These are phyloP conservation scores for Vanilla planifolia DNA, from an alignment of 106 monocot species.

Conservation along the genomic window DNA sequence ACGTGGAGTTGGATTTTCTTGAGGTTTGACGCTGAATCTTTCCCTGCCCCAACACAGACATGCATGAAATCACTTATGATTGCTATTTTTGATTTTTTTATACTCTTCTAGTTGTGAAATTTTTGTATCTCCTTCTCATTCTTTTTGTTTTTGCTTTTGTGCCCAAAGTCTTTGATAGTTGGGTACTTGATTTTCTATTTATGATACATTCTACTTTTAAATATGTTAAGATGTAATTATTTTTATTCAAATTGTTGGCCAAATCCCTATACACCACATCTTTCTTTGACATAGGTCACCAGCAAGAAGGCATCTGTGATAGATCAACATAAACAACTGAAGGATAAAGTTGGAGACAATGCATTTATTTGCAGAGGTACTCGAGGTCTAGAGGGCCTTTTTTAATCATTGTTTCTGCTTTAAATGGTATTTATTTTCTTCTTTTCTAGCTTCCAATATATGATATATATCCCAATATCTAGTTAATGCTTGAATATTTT, in stretches of 20 bases:
- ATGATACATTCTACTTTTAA: no score
- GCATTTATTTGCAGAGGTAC: conserved; percentile 74
- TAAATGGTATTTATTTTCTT: not conserved
- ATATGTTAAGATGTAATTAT: no score
- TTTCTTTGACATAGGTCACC: conserved; percentile 50
- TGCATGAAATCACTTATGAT: no score
- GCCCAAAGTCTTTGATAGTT: no score
- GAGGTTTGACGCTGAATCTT: conserved; percentile 50
- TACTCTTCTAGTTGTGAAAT: no score
- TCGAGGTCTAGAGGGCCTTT: not conserved
- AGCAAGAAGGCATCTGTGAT: conserved; percentile 91
- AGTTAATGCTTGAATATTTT: not conserved
- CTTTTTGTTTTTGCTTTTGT: no score
- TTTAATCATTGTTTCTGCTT: not conserved
- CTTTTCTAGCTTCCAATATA: not conserved
- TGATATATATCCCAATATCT: not conserved
- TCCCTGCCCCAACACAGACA: no score
- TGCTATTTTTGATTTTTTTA: no score
- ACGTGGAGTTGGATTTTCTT: conserved; percentile 92
- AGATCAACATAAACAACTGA: conserved; percentile 66
- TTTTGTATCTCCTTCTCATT: not conserved
- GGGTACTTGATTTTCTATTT: no score
- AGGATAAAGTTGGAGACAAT: conserved; percentile 61
- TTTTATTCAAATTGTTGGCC: not conserved
- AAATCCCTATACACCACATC: no score